A percentile compares a stretch with the other conserved stretches of the same genome.
Evolutionary conservation across 108 stramenopile genomes (phyloP).

Genomic region (Cyclotella kingstonii): DNA sequence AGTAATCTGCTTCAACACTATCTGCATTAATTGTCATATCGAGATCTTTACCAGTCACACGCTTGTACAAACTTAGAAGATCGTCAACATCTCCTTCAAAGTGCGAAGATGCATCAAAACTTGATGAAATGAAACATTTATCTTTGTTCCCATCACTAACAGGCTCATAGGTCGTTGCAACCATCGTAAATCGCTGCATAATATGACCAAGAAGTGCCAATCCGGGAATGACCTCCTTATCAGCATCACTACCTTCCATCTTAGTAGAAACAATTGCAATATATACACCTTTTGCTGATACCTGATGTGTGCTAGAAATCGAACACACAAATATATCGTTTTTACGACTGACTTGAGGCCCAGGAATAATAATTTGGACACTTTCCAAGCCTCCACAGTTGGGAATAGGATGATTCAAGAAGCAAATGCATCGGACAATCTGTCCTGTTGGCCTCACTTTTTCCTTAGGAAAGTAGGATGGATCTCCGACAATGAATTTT

Average conservation of each 20-base stretch:
- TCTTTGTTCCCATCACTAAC: constrained; percentile 84
- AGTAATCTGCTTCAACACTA: constrained; percentile 86
- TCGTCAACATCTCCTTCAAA: constrained; percentile 95
- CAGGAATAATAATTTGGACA: constrained; percentile 98
- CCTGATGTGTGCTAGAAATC: constrained; percentile 71
- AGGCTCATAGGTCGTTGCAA: constrained; percentile 89
- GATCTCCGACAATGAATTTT: constrained; percentile 95
- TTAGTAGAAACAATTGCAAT: constrained; percentile 97
- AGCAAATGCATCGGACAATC: constrained; percentile 96
- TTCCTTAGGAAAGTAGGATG: constrained; percentile 91
- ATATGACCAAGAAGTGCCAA: constrained; percentile 91
- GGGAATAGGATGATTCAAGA: constrained; percentile 96
- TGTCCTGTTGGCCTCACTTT: constrained; percentile 79
- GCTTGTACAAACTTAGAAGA: constrained; percentile 89
- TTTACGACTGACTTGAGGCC: constrained; percentile 90
- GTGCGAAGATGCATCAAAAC: constrained; percentile 98
- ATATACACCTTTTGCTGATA: constrained; percentile 87
- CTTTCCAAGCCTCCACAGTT: constrained; percentile 89
- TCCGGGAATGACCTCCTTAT: constrained; percentile 93
- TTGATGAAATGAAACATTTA: constrained; percentile 91
- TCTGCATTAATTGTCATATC: constrained; percentile 94
- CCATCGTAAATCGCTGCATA: constrained; percentile 90
- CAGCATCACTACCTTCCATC: constrained; percentile 89
- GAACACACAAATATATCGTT: constrained; percentile 98
- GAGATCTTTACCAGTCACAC: constrained; percentile 94